Evolutionary conservation across 345 rosid species (phyloP), one percentile per base, ranked within the genome.

Genomic region (Cardiospermum halicacabum): DNA sequence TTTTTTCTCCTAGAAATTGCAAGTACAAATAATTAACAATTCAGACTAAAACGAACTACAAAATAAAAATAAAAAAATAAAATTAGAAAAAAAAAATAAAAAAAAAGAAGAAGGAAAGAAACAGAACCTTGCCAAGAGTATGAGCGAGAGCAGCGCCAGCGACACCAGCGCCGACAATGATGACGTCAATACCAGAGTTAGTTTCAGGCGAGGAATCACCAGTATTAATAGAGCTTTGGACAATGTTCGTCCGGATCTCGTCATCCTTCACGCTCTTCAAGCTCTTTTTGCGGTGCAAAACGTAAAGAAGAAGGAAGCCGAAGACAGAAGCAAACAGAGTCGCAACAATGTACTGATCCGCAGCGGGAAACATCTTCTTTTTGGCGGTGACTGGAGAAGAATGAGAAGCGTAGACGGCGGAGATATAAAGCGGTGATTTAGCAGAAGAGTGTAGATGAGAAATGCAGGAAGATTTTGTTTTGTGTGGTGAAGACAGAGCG

Each of bases 151-250:
- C 92, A 1, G 95, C 78, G 13, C 97, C 97, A 11, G 95, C 95
- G 16, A 90, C 97, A 11, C 97, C 92, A 11, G 95, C 97, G 5
- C 97, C 95, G 8, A 88, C 89, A 40, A 91, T 74, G 72, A 91
- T 83, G 30, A 84, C 76, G 74, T 88, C 96, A 0, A 64, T 36
- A 32, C 53, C 78, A 3, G 69, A 31, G 13, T 15, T 77, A 22
- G 48, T 56, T 50, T 56, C 72, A 42, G 63, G 62, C 37, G 45
- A 53, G 53, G 64, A 32, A 47, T 59, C 32, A 16, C 62, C 62
- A 11, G 34, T 45, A 9, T 6, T 21, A 4, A 53, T 63, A 5
- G 40, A n/a, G 49, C 58, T 28, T 2, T 3, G 42, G 11, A 28
- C 63, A 31, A 25, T 25, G 40, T 53, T 67, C 40, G 61, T 67